Conservation (phyloP, 176 grass and related monocot species). For the Eleusine coracana region DNA sequence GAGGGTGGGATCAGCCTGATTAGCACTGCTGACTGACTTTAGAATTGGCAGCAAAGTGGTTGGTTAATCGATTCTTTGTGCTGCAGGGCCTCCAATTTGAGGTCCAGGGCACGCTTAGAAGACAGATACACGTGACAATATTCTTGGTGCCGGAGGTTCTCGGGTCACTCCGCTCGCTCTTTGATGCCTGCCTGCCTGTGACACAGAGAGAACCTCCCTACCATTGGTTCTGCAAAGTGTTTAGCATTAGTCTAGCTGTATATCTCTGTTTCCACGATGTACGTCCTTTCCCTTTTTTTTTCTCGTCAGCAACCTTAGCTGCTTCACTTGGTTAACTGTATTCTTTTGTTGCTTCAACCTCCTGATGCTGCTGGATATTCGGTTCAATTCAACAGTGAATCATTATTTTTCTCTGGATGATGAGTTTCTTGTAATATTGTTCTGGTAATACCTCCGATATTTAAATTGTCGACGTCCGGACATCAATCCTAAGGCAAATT, state of each 20-base stretch:
- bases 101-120: constrained; percentile 44
- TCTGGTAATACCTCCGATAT: background rate
- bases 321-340: constrained; percentile 47
- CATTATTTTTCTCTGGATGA: constrained; percentile 17
- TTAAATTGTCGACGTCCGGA: too few species aligned
- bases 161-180: constrained; percentile 43
- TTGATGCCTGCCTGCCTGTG: constrained; percentile 45
- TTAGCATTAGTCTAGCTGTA: constrained; percentile 33
- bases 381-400: background rate
- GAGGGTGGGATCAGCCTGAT: constrained; percentile 24
- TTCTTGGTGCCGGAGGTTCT: constrained; percentile 41
- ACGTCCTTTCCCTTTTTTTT: constrained; percentile 4
- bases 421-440: background rate
- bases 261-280: background rate
- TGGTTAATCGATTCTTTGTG: constrained; percentile 67
- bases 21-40: constrained; percentile 51
- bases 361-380: background rate
- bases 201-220: constrained; percentile 38
- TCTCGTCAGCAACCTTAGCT: constrained; percentile 32
- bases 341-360: constrained; percentile 50
- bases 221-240: constrained; percentile 6
- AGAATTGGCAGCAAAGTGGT: constrained; percentile 40
- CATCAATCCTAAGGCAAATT: too few species aligned
- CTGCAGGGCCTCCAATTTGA: constrained; percentile 61
- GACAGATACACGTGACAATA: constrained; percentile 21